Conservation (phyloP, 306 rosid species). For the Lotus japonicus region DNA sequence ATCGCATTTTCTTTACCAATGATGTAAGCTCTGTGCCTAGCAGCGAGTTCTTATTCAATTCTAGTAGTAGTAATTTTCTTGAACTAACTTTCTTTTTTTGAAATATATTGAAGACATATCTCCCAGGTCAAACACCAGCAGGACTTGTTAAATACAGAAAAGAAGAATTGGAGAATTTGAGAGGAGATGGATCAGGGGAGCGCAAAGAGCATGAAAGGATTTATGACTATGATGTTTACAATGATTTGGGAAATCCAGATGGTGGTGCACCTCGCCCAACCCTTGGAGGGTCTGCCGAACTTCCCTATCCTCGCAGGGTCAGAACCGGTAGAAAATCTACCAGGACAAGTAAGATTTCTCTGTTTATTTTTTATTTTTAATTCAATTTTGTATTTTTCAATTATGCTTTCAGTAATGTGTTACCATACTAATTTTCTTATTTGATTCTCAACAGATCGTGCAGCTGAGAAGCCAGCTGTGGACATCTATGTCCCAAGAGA, state of each 20-base stretch:
- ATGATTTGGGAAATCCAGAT: constrained; percentile 58
- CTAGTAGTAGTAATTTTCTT: no score
- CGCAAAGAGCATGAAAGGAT: constrained; percentile 60
- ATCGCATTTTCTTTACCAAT: constrained; percentile 58
- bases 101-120: constrained; percentile 36
- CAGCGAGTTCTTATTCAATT: no score
- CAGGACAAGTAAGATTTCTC: constrained; percentile 29
- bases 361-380: no score
- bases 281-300: constrained; percentile 51
- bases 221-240: constrained; percentile 65
- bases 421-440: background rate
- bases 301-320: constrained; percentile 72
- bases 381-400: no score
- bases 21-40: constrained; percentile 23
- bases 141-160: constrained; percentile 44
- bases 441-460: constrained; percentile 26
- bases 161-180: constrained; percentile 43
- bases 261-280: constrained; percentile 30
- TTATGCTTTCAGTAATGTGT: no score
- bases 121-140: constrained; percentile 57
- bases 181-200: constrained; percentile 64
- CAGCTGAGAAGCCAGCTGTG: constrained; percentile 24
- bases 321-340: constrained; percentile 50
- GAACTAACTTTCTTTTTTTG: no score
- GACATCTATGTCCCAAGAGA: constrained; percentile 52